These are phyloP conservation scores for Triticum aestivum DNA, from an alignment of 176 grass and related monocot species.

Conservation along the genomic window DNA sequence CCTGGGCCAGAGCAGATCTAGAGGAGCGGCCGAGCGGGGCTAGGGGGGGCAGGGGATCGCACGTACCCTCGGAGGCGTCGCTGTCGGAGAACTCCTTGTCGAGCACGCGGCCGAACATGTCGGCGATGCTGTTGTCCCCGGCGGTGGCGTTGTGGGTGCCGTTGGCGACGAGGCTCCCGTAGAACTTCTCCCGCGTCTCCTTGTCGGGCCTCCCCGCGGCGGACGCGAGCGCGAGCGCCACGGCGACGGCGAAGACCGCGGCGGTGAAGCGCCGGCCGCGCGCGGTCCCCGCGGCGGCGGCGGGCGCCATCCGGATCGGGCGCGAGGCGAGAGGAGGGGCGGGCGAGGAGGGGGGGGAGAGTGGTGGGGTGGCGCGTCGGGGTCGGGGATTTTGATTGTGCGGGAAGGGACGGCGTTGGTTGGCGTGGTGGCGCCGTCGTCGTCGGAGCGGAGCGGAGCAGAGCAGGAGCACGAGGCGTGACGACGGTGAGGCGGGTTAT, in stretches of 20 bases:
- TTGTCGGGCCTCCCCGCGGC: conserved; percentile 66
- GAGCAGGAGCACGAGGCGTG: background rate
- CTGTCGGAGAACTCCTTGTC: conserved; percentile 98
- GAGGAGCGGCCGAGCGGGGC: background rate
- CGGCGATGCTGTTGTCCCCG: conserved; percentile 85
- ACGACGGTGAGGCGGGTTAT: background rate
- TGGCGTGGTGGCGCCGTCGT: conserved; percentile 34
- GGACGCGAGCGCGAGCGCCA: conserved; percentile 5
- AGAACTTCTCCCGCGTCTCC: conserved; percentile 93
- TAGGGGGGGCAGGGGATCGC: background rate
- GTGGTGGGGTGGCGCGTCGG: conserved; percentile 22
- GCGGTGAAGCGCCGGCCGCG: conserved; percentile 21
- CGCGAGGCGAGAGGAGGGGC: background rate
- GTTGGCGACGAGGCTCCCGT: conserved; percentile 68
- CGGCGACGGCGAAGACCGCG: background rate
- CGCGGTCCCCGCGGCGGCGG: conserved; percentile 1
- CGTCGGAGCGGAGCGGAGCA: background rate
- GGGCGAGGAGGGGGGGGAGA: background rate
- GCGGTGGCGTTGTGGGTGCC: conserved; percentile 53
- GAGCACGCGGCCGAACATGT: conserved; percentile 95
- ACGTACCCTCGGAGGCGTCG: conserved; percentile 71
- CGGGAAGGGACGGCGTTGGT: conserved; percentile 11
- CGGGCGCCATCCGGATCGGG: conserved; percentile 50
- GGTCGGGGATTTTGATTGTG: conserved; percentile 28
- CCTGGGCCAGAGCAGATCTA: conserved; percentile 31